Base-by-base conservation (phyloP, 495 filamentous ascomycete species). In the Trichodelitschia bisporula region DNA sequence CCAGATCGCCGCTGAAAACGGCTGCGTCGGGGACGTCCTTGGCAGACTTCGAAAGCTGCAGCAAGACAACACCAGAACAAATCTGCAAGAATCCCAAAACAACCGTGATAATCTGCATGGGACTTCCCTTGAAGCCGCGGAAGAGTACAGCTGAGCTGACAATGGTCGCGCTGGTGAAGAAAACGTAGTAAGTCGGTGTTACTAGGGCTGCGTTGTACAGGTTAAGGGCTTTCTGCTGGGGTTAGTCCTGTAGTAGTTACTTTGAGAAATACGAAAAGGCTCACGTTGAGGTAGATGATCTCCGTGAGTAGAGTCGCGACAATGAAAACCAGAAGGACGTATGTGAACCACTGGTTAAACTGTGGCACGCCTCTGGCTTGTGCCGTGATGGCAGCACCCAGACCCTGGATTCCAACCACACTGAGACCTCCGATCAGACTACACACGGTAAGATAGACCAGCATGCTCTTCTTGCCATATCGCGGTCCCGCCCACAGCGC, bases 311-410 rank as follows among this genome's bases (percentile, higher is more conserved):
- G 55, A 0, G 89, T 95, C 15, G 59, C 51, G 40, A 93, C 62
- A 18, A 95, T 79, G 49, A 97, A 95, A 3, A 78, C 77, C 36
- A 95, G 54, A 28, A 97, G 50, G 15, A 97, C 69, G 50, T 93
- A 97, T 21, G 84, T 47, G 49, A 97, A 97, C 83, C 83, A 93
- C 47, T 95, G 66, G 44, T 92, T 93, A 48, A 90, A 97, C 59
- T 97, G 89, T 15, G 61, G 49, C 16, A 66, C 60, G 13, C 83
- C 86, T 18, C 64, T 61, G 20, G 72, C 71, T 54, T 92, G 80
- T 11, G 84, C 70, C 16, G 92, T 61, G 37, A 97, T 78, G 14
- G 86, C 86, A 29, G 86, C 71, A 27, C 86, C 86, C 31, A 97
- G 55, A 9, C 86, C 86, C 53, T 95, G 89, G 1, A 80, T 97